These are phyloP conservation scores for Physocladia obscura DNA, from an alignment of 192 early-diverging fungal species.

Conservation along the genomic window DNA sequence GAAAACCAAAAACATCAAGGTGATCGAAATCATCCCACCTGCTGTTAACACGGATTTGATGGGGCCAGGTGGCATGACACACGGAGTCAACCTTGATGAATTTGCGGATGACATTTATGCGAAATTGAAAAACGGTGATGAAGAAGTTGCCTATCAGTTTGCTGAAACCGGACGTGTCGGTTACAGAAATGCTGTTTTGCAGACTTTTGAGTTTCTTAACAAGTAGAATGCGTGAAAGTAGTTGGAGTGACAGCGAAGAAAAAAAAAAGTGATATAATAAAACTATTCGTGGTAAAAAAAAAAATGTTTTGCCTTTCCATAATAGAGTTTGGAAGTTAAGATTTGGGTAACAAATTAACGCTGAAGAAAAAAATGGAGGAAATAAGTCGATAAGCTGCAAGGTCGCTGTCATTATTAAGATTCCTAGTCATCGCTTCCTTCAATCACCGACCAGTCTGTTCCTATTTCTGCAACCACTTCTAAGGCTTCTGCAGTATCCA, in stretches of 20 bases:
- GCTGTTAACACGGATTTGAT: conserved; percentile 34
- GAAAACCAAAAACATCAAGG: too few species aligned
- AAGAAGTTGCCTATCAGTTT: not conserved
- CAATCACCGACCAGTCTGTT: conserved; percentile 9
- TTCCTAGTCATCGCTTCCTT: conserved; percentile 18
- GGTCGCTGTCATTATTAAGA: too few species aligned
- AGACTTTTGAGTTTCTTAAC: too few species aligned
- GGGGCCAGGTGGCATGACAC: not conserved
- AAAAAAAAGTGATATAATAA: too few species aligned
- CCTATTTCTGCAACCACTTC: not conserved
- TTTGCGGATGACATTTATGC: not conserved
- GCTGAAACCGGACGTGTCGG: not conserved
- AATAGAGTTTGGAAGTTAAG: too few species aligned
- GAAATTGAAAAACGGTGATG: not conserved
- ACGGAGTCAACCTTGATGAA: not conserved
- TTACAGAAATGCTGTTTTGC: too few species aligned
- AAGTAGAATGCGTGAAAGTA: too few species aligned
- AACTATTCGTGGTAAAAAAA: too few species aligned
- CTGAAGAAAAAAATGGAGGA: too few species aligned
- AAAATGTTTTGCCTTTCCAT: too few species aligned
- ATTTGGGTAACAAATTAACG: too few species aligned
- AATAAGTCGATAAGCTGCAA: conserved; percentile 26
- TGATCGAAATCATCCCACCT: conserved; percentile 37
- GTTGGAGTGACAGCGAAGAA: too few species aligned
- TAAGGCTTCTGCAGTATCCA: conserved; percentile 8